Percentiles rank a stretch among this genome's conserved stretches.
Conservation (phyloP, 805 yeast species). For the Starmerella scarabaei region DNA sequence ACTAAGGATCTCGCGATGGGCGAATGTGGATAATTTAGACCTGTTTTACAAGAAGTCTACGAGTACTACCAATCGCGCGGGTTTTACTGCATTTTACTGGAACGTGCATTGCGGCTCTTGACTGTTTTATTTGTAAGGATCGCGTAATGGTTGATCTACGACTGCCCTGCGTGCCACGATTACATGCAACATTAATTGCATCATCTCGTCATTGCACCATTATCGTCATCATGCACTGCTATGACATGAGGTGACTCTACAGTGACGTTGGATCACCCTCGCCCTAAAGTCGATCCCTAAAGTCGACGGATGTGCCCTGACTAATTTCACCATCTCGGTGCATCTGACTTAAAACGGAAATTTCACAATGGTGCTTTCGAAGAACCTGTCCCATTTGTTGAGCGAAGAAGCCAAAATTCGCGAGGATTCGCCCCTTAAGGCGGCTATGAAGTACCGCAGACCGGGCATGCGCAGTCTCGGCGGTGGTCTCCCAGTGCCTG, state of each 20-base stretch:
- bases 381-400: conserved; percentile 60
- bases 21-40: conserved; percentile 86
- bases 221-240: no score
- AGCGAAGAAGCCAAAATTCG: conserved; percentile 71
- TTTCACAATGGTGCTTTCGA: conserved; percentile 38
- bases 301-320: no score
- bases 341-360: no score
- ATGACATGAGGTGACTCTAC: no score
- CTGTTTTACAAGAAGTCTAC: conserved; percentile 65
- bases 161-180: no score
- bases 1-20: conserved; percentile 73
- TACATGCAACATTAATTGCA: no score
- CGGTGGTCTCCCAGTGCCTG: conserved; percentile 88
- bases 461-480: conserved; percentile 81
- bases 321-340: no score
- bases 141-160: background rate
- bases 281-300: no score
- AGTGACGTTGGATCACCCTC: no score
- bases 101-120: conserved; percentile 50
- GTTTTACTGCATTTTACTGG: conserved; percentile 56
- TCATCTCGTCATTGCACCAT: no score
- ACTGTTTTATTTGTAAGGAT: conserved; percentile 56
- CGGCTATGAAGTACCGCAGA: conserved; percentile 65
- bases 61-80: conserved; percentile 80
- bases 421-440: conserved; percentile 65